Percentiles rank a stretch among this genome's conserved stretches.
These are phyloP conservation scores for Dipteronia dyeriana DNA, from an alignment of 345 rosid genomes.

Conservation along the genomic window DNA sequence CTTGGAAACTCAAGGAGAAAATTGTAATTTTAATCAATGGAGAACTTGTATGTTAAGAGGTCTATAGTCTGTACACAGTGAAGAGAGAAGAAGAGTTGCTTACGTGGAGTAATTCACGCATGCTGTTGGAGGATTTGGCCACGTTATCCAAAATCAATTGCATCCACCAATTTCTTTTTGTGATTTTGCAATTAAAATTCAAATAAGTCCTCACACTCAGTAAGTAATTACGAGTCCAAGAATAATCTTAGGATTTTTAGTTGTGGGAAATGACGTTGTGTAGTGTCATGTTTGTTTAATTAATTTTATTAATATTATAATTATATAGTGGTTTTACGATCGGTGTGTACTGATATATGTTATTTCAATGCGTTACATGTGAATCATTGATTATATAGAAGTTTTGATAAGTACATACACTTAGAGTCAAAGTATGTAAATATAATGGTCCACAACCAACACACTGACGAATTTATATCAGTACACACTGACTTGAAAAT, in stretches of 20 bases:
- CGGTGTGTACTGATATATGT: no score
- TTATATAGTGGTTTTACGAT: no score
- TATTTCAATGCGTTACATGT: no score
- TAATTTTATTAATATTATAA: no score
- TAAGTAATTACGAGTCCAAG: constrained; percentile 20
- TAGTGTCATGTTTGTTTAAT: no score
- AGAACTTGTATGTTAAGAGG: constrained; percentile 15
- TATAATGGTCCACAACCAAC: no score
- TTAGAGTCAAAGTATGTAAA: no score
- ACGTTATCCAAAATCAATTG: constrained; percentile 70
- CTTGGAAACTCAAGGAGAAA: constrained; percentile 15
- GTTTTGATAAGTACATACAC: no score
- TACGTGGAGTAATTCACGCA: constrained; percentile 36
- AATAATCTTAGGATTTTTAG: constrained; percentile 30
- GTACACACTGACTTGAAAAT: no score
- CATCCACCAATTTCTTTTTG: constrained; percentile 57
- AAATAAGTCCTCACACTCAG: neutral
- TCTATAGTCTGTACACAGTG: neutral
- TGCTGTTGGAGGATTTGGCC: constrained; percentile 45
- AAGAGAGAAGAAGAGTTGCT: constrained; percentile 24
- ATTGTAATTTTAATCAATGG: constrained; percentile 15
- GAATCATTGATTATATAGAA: no score
- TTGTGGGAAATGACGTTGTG: no score
- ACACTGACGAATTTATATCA: no score
- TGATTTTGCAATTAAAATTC: constrained; percentile 12